Evolutionary conservation across 345 rosid genomes (phyloP).

Genomic region (Zanthoxylum bungeanum): DNA sequence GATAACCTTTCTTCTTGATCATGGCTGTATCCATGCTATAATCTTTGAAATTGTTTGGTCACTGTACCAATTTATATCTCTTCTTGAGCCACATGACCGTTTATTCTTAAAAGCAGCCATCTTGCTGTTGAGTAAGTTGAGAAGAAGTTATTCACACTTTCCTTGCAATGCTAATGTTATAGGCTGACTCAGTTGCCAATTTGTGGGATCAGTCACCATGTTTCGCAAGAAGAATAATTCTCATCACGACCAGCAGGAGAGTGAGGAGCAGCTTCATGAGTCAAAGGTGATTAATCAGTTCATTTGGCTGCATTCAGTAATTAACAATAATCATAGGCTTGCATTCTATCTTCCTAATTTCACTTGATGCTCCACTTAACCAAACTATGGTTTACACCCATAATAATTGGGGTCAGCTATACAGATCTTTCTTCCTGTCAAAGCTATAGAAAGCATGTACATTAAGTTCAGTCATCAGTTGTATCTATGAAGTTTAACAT

Average conservation of each 20-base stretch:
- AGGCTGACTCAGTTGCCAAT: constrained; percentile 24
- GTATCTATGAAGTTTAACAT: not conserved
- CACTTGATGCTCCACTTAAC: not conserved
- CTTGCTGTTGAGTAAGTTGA: not conserved
- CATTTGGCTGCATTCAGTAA: not conserved
- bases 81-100: not conserved
- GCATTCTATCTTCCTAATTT: not conserved
- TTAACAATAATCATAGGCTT: not conserved
- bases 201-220: constrained; percentile 39
- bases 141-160: not conserved
- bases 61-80: not conserved
- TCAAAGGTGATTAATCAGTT: constrained; percentile 48
- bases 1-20: not conserved
- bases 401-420: not conserved
- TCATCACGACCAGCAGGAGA: constrained; percentile 48
- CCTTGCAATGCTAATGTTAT: constrained; percentile 3
- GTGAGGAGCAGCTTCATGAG: constrained; percentile 39
- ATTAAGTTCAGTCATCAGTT: not conserved
- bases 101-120: not conserved
- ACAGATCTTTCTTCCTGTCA: not conserved
- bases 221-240: constrained; percentile 57
- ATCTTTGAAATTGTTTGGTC: not conserved
- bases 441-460: not conserved
- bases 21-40: not conserved
- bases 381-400: not conserved